Percentiles rank a stretch among this genome's conserved stretches.
These are phyloP conservation scores for Penicillium sp. DNA, from an alignment of 2,329 filamentous ascomycete species.

Conservation along the genomic window DNA sequence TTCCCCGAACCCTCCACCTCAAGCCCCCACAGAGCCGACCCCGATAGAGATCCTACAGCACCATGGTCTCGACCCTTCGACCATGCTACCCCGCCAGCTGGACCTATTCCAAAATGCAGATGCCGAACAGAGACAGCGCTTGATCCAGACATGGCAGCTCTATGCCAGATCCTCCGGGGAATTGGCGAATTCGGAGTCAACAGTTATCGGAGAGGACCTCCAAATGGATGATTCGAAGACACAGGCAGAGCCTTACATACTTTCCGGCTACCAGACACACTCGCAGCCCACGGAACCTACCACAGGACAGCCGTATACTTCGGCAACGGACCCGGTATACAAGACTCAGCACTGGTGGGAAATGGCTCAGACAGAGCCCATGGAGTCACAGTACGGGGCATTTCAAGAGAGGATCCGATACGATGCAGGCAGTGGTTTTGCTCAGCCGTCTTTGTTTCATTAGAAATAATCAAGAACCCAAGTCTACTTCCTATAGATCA, in stretches of 20 bases:
- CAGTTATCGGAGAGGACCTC: constrained; percentile 14
- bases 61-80: constrained; percentile 67
- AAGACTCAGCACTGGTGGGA: constrained; percentile 42
- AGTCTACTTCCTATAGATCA: background rate
- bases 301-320: constrained; percentile 34
- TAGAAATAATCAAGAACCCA: background rate
- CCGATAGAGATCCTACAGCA: constrained; percentile 59
- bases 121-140: constrained; percentile 66
- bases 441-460: background rate
- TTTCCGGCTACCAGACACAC: constrained; percentile 75
- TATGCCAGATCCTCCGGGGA: constrained; percentile 51
- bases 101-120: constrained; percentile 76
- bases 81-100: constrained; percentile 72
- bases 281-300: constrained; percentile 33
- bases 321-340: constrained; percentile 44
- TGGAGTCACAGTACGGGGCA: constrained; percentile 42
- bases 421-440: constrained; percentile 14
- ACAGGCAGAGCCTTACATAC: constrained; percentile 76
- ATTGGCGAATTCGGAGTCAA: background rate
- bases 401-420: constrained; percentile 35
- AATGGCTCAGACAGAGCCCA: constrained; percentile 25
- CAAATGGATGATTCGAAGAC: constrained; percentile 46
- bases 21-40: constrained; percentile 41
- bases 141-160: constrained; percentile 84
- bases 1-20: constrained; percentile 37